Conservation (phyloP, 2,329 filamentous ascomycete species). For the Teratosphaeria nubilosa region DNA sequence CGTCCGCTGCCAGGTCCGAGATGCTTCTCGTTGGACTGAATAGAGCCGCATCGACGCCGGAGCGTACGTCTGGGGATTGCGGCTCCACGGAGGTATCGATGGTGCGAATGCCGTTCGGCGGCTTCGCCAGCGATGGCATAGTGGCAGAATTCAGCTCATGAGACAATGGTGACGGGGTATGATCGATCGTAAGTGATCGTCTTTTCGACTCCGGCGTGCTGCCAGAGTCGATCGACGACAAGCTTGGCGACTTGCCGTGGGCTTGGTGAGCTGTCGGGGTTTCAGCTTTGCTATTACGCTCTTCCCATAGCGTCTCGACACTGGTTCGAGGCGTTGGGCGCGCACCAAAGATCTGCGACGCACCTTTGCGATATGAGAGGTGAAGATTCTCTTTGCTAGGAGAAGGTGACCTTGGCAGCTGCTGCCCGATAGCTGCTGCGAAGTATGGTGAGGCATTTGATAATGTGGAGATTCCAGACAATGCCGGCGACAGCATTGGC, state of each 20-base stretch:
- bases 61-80: slow-evolving; percentile 1
- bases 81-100: slow-evolving; percentile 21
- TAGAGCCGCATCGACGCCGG: slow-evolving; percentile 16
- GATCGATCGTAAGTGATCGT: slow-evolving; percentile 15
- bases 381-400: slow-evolving; percentile 40
- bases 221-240: slow-evolving; percentile 37
- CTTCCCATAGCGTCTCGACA: background rate
- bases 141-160: slow-evolving; percentile 9
- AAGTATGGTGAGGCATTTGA: slow-evolving; percentile 24
- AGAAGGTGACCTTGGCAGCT: slow-evolving; percentile 29
- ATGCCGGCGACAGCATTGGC: slow-evolving; percentile 23
- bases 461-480: slow-evolving; percentile 13
- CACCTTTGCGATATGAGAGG: slow-evolving; percentile 40
- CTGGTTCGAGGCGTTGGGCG: slow-evolving; percentile 11
- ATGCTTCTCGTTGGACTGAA: slow-evolving; percentile 38
- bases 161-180: slow-evolving; percentile 11
- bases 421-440: slow-evolving; percentile 11
- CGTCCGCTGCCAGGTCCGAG: slow-evolving; percentile 74
- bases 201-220: slow-evolving; percentile 23
- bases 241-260: slow-evolving; percentile 28
- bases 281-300: background rate
- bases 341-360: slow-evolving; percentile 36
- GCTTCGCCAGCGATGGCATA: slow-evolving; percentile 9
- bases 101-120: slow-evolving; percentile 10
- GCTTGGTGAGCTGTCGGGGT: slow-evolving; percentile 6